These are phyloP conservation scores for Quercus phellos DNA, from an alignment of 331 rosid species.

Conservation along the genomic window DNA sequence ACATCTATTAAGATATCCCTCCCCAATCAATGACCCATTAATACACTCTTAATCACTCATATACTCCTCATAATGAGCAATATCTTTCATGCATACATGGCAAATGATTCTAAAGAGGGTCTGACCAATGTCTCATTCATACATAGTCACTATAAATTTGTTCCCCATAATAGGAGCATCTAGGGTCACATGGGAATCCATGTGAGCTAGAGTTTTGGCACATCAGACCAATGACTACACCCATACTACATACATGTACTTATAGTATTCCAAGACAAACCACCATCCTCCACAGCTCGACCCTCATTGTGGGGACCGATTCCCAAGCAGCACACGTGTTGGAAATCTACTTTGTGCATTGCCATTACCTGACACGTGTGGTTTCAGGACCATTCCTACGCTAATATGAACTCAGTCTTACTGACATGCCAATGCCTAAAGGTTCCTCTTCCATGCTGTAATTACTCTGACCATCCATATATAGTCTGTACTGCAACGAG, in stretches of 20 bases:
- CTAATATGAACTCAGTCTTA: not conserved
- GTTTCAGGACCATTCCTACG: constrained; percentile 5
- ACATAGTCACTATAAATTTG: constrained; percentile 1
- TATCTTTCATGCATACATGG: constrained; percentile 5
- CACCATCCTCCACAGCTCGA: constrained; percentile 19
- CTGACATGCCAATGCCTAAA: constrained; percentile 16
- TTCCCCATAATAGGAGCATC: constrained; percentile 26
- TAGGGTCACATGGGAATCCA: constrained; percentile 31
- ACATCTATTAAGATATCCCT: too few species aligned
- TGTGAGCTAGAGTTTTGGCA: not conserved
- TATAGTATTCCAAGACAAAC: constrained; percentile 16
- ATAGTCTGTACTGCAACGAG: not conserved
- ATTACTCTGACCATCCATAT: not conserved
- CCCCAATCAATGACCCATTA: not conserved
- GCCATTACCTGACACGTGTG: constrained; percentile 11
- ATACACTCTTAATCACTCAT: constrained; percentile 17
- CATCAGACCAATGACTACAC: constrained; percentile 1
- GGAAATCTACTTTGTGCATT: not conserved
- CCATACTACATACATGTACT: not conserved
- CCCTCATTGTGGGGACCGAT: constrained; percentile 53
- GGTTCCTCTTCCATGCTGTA: constrained; percentile 4
- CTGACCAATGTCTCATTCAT: constrained; percentile 13
- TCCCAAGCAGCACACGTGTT: constrained; percentile 28
- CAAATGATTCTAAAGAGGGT: constrained; percentile 5
- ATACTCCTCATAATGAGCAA: constrained; percentile 7